These are phyloP conservation scores for Euphorbia tirucalli DNA, from an alignment of 345 rosid genomes.

Conservation along the genomic window DNA sequence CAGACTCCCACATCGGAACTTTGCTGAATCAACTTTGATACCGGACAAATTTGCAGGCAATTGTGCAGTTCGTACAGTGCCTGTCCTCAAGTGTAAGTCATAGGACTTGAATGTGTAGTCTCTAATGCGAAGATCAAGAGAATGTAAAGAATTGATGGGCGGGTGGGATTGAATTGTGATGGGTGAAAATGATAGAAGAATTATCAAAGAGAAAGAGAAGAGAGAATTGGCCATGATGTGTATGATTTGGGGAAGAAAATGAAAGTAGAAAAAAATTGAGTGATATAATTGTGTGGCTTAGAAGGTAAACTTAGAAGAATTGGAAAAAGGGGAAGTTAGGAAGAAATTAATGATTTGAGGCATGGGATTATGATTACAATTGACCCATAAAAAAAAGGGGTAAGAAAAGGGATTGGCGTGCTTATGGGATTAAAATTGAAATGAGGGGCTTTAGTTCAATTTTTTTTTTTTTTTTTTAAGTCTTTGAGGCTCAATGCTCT, in stretches of 20 bases:
- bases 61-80: slow-evolving; percentile 43
- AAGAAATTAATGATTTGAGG: slow-evolving; percentile 47
- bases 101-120: slow-evolving; percentile 69
- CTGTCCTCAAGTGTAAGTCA: slow-evolving; percentile 50
- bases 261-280: background rate
- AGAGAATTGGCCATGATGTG: slow-evolving; percentile 20
- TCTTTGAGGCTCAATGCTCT: slow-evolving; percentile 18
- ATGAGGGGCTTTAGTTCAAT: slow-evolving; percentile 15
- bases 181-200: slow-evolving; percentile 26
- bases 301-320: slow-evolving; percentile 9
- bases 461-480: no score
- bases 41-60: slow-evolving; percentile 80
- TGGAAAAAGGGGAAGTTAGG: slow-evolving; percentile 22
- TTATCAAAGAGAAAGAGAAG: slow-evolving; percentile 21
- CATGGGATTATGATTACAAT: slow-evolving; percentile 46
- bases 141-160: slow-evolving; percentile 49
- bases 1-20: slow-evolving; percentile 90
- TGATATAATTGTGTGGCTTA: background rate
- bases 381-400: slow-evolving; percentile 19
- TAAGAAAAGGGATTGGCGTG: slow-evolving; percentile 40
- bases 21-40: slow-evolving; percentile 54
- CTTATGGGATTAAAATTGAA: slow-evolving; percentile 23
- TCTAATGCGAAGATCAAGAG: slow-evolving; percentile 67
- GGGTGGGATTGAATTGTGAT: slow-evolving; percentile 32
- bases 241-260: background rate